phyloP scores from a whole-genome alignment of 2,329 filamentous ascomycete genomes.

The Aschersonia sp. region DNA sequence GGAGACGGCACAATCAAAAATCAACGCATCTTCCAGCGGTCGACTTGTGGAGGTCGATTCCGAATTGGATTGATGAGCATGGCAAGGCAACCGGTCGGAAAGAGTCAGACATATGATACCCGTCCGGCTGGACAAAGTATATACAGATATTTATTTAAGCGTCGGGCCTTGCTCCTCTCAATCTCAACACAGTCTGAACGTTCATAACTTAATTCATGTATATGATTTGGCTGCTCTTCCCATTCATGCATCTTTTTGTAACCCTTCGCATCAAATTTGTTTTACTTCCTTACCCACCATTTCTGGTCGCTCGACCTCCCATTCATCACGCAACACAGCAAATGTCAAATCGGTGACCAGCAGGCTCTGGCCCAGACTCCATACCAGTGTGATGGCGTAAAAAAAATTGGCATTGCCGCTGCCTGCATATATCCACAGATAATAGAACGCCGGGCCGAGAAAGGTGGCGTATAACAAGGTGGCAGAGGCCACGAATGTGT shows the following conservation, averaged over 20 bases:
- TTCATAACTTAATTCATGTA: too few relatives aligned
- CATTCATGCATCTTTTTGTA: too few relatives aligned
- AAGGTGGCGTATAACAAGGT: slow-evolving; percentile 78
- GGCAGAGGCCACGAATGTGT: slow-evolving; percentile 74
- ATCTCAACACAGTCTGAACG: too few relatives aligned
- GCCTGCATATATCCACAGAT: slow-evolving; percentile 96
- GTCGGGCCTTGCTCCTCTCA: too few relatives aligned
- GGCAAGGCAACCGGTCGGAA: too few relatives aligned
- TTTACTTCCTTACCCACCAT: slow-evolving; percentile 77
- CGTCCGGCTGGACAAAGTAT: too few relatives aligned
- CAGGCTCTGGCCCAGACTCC: slow-evolving; percentile 81
- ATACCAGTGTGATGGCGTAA: slow-evolving; percentile 97
- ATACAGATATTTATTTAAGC: too few relatives aligned
- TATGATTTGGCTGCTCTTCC: too few relatives aligned
- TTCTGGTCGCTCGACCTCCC: slow-evolving; percentile 84
- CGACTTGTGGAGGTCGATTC: slow-evolving; percentile 7
- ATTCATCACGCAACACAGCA: slow-evolving; percentile 80
- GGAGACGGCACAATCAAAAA: slow-evolving; percentile 5
- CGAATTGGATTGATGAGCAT: too few relatives aligned
- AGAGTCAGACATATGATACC: too few relatives aligned
- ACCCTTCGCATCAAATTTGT: slow-evolving; percentile 44
- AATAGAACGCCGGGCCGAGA: slow-evolving; percentile 87
- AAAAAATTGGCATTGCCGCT: slow-evolving; percentile 99
- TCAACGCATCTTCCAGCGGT: slow-evolving; percentile 7
- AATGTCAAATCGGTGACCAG: slow-evolving; percentile 80